These are phyloP conservation scores for Sporothrix brasiliensis DNA, from an alignment of 2,329 filamentous ascomycete genomes.

Conservation along the genomic window DNA sequence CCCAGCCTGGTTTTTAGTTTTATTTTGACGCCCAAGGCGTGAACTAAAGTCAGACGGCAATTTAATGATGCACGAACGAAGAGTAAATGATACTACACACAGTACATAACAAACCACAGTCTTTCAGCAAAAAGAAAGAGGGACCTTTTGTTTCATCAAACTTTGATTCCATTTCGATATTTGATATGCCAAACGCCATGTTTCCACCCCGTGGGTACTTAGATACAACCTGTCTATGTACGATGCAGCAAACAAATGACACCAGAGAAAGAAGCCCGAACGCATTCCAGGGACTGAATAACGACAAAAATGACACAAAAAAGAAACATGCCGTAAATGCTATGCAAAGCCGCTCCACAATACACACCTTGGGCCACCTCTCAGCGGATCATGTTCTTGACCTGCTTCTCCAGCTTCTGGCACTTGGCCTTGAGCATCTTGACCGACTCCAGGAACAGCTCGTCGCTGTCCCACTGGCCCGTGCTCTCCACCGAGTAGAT, in stretches of 20 bases:
- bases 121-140: no score
- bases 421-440: conserved; percentile 86
- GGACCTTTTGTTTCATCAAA: no score
- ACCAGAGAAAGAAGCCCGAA: conserved; percentile 6
- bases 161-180: conserved; percentile 29
- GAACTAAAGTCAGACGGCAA: background rate
- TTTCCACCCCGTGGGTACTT: conserved; percentile 27
- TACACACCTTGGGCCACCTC: background rate
- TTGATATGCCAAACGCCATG: conserved; percentile 34
- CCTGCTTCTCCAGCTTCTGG: conserved; percentile 68
- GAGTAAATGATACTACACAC: background rate
- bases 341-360: conserved; percentile 11
- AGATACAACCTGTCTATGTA: conserved; percentile 30
- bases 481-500: conserved; percentile 96
- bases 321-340: conserved; percentile 20
- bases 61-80: background rate
- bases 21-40: conserved; percentile 52
- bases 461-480: conserved; percentile 91
- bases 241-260: conserved; percentile 24
- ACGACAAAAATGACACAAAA: background rate
- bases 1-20: conserved; percentile 69
- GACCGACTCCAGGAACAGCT: conserved; percentile 88
- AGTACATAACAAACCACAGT: no score
- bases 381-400: conserved; percentile 64
- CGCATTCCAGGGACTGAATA: background rate